These are phyloP conservation scores for Scheffersomyces cryptocercus DNA, from an alignment of 1,139 yeast species.

Conservation along the genomic window DNA sequence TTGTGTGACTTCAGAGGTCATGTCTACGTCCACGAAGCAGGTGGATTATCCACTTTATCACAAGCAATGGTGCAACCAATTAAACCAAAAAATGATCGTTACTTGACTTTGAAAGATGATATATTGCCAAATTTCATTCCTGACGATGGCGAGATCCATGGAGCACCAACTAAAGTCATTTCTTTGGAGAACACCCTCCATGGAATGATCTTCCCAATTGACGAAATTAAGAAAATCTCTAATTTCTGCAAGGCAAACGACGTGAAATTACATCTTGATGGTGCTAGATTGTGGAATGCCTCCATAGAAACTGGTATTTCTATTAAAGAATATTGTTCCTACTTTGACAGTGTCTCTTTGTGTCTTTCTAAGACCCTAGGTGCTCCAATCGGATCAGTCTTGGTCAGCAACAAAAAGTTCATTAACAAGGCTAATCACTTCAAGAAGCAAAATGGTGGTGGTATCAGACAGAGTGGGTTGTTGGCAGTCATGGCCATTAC, in stretches of 20 bases:
- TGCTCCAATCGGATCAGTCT: slow-evolving; percentile 90
- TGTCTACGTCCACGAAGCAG: slow-evolving; percentile 83
- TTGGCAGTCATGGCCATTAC: slow-evolving; percentile 78
- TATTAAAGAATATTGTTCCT: slow-evolving; percentile 68
- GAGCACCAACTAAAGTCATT: slow-evolving; percentile 84
- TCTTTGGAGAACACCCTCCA: slow-evolving; percentile 87
- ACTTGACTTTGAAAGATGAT: slow-evolving; percentile 75
- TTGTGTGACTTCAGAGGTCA: slow-evolving; percentile 87
- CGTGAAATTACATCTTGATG: slow-evolving; percentile 80
- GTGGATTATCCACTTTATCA: slow-evolving; percentile 84
- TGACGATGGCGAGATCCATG: slow-evolving; percentile 83
- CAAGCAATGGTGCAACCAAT: slow-evolving; percentile 94
- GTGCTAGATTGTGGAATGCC: slow-evolving; percentile 96
- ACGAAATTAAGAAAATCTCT: slow-evolving; percentile 73
- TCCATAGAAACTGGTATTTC: slow-evolving; percentile 71
- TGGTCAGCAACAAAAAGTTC: slow-evolving; percentile 66
- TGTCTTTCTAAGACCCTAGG: slow-evolving; percentile 91
- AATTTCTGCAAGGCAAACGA: slow-evolving; percentile 67
- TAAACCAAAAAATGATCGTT: slow-evolving; percentile 68
- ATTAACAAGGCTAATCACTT: slow-evolving; percentile 81
- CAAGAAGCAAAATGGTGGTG: slow-evolving; percentile 94
- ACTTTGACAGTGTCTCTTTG: slow-evolving; percentile 85
- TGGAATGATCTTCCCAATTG: slow-evolving; percentile 80
- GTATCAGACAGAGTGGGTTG: slow-evolving; percentile 87
- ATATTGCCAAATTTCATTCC: slow-evolving; percentile 63